Conservation (phyloP, 495 filamentous ascomycete species). For the Hyphodiscus hymeniophilus region DNA sequence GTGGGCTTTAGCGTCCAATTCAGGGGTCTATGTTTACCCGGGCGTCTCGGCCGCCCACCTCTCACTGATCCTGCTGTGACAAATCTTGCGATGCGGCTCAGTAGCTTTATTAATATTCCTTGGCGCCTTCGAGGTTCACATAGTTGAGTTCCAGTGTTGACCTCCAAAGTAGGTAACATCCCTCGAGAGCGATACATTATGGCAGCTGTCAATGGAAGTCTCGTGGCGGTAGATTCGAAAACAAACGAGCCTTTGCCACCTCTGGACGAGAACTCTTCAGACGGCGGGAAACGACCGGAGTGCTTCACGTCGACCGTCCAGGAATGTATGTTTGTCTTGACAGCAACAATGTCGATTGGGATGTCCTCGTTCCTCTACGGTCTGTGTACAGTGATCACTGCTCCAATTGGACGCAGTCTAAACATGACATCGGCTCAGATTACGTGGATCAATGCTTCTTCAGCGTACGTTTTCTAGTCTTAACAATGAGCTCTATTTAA, state of each 20-base stretch:
- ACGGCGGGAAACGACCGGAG: constrained; percentile 32
- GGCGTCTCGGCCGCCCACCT: too few species aligned
- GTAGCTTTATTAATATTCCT: too few species aligned
- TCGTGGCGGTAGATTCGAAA: too few species aligned
- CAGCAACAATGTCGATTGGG: constrained; percentile 61
- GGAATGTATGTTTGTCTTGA: constrained; percentile 59
- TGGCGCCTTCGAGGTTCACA: too few species aligned
- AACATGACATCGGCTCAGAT: constrained; percentile 61
- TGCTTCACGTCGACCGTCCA: constrained; percentile 55
- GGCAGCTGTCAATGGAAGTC: too few species aligned
- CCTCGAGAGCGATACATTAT: too few species aligned
- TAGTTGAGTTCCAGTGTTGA: too few species aligned
- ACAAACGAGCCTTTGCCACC: neutral
- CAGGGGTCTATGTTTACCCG: too few species aligned
- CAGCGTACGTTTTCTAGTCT: constrained; percentile 35
- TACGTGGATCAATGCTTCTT: constrained; percentile 63
- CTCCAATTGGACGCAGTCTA: constrained; percentile 51
- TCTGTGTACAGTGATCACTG: constrained; percentile 51
- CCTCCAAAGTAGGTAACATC: too few species aligned
- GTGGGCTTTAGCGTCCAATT: too few species aligned
- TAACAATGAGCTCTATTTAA: neutral
- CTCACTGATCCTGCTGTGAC: too few species aligned
- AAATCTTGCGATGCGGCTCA: too few species aligned
- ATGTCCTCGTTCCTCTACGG: constrained; percentile 54
- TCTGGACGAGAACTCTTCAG: neutral